Percentiles rank a stretch among this genome's conserved stretches.
phyloP scores from a whole-genome alignment of 1,139 yeast species.

The Candida freyschussii region DNA sequence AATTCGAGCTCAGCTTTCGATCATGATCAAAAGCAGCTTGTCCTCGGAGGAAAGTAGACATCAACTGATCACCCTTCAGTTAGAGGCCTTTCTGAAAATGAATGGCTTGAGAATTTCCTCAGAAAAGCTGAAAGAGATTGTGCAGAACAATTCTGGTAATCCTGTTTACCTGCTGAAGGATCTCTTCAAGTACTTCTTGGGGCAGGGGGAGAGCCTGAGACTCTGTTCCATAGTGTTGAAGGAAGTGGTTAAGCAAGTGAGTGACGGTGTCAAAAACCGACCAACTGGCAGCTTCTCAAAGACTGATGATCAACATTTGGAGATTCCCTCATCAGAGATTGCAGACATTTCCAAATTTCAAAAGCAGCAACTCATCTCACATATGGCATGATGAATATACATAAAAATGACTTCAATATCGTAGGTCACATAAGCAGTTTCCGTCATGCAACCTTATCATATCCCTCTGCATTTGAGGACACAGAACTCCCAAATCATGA shows the following conservation, averaged over 20 bases:
- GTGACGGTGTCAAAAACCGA: conserved; percentile 8
- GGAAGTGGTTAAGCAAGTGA: conserved; percentile 28
- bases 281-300: no score
- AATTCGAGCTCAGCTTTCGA: conserved; percentile 35
- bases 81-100: conserved; percentile 37
- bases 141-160: conserved; percentile 34
- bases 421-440: no score
- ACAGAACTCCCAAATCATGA: no score
- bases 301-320: no score
- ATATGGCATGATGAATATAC: no score
- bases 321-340: no score
- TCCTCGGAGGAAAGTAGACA: conserved; percentile 31
- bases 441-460: no score
- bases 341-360: no score
- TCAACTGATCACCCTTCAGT: conserved; percentile 33
- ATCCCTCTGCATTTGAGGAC: no score
- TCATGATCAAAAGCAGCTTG: conserved; percentile 36
- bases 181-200: conserved; percentile 35
- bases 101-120: conserved; percentile 40
- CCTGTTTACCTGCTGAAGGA: conserved; percentile 33
- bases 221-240: conserved; percentile 31
- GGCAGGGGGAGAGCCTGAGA: conserved; percentile 35
- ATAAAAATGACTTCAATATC: no score
- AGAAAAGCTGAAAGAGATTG: conserved; percentile 33
- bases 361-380: no score